Percentiles rank a stretch among this genome's conserved stretches.
These are phyloP conservation scores for Penicillium angulare DNA, from an alignment of 495 filamentous ascomycete genomes.

Conservation along the genomic window DNA sequence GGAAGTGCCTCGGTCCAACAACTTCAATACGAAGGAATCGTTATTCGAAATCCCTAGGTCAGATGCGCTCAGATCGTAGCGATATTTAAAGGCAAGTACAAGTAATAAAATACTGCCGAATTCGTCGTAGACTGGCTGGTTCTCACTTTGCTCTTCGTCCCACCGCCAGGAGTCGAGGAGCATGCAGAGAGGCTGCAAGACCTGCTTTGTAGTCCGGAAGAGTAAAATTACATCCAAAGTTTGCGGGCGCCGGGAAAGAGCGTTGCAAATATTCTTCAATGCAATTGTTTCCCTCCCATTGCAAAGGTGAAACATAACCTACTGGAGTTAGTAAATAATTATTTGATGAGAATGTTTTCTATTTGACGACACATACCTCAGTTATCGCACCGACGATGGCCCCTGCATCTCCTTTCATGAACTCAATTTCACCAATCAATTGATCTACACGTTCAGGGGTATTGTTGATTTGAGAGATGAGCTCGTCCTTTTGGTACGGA, in stretches of 20 bases:
- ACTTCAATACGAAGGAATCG: slow-evolving; percentile 74
- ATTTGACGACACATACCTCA: slow-evolving; percentile 55
- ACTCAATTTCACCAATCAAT: slow-evolving; percentile 76
- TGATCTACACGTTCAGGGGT: slow-evolving; percentile 71
- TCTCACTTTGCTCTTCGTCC: slow-evolving; percentile 91
- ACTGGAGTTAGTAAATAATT: slow-evolving; percentile 13
- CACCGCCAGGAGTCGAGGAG: slow-evolving; percentile 87
- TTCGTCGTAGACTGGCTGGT: slow-evolving; percentile 95
- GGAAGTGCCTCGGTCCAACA: slow-evolving; percentile 65
- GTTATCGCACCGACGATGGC: slow-evolving; percentile 80
- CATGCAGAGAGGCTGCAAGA: slow-evolving; percentile 81
- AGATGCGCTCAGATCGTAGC: slow-evolving; percentile 67
- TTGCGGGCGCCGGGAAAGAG: slow-evolving; percentile 72
- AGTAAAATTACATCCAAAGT: slow-evolving; percentile 83
- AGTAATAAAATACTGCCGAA: slow-evolving; percentile 87
- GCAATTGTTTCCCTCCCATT: slow-evolving; percentile 86
- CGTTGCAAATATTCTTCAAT: slow-evolving; percentile 78
- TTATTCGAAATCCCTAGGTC: slow-evolving; percentile 62
- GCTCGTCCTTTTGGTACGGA: slow-evolving; percentile 70
- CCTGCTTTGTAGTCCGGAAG: slow-evolving; percentile 71
- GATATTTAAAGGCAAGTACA: slow-evolving; percentile 76
- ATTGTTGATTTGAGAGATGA: slow-evolving; percentile 70
- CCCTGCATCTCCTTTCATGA: slow-evolving; percentile 93
- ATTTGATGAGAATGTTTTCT: neutral
- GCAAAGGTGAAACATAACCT: slow-evolving; percentile 79